Conservation (phyloP, 1,284 basidiomycete species). For the Takashimella tepidaria region DNA sequence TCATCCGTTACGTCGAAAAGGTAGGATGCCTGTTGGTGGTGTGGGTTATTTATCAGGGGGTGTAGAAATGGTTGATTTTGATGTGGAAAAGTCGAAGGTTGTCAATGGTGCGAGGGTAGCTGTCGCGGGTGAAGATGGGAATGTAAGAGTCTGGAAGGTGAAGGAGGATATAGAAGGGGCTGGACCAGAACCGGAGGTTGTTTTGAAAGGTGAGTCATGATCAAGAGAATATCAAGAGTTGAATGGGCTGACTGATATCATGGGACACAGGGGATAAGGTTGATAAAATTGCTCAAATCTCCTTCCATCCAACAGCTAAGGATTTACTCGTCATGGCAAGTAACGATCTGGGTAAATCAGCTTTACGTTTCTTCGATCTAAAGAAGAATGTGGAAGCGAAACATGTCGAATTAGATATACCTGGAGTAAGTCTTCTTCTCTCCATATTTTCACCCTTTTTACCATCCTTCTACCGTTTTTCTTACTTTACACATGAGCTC, state of each 20-base stretch:
- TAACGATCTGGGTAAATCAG: constrained; percentile 43
- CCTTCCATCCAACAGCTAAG: constrained; percentile 47
- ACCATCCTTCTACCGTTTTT: no score
- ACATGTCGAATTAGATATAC: constrained; percentile 13
- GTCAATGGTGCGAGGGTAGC: constrained; percentile 31
- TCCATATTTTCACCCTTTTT: neutral
- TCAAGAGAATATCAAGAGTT: neutral
- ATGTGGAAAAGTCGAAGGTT: constrained; percentile 42
- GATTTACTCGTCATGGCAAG: constrained; percentile 44
- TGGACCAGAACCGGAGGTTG: constrained; percentile 30
- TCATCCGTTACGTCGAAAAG: constrained; percentile 44
- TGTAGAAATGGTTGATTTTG: constrained; percentile 47
- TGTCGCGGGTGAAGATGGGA: constrained; percentile 48
- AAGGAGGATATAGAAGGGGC: constrained; percentile 28
- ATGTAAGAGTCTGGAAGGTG: constrained; percentile 44
- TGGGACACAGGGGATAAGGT: constrained; percentile 35
- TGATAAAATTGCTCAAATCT: constrained; percentile 46
- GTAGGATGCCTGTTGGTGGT: constrained; percentile 42
- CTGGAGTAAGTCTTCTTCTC: constrained; percentile 21
- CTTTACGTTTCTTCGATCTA: constrained; percentile 43
- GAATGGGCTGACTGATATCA: constrained; percentile 1
- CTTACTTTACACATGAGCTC: no score
- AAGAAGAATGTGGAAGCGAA: constrained; percentile 17
- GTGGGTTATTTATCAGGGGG: constrained; percentile 43
- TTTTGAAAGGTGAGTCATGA: constrained; percentile 24